Evolutionary conservation across 31 red algal genomes (phyloP).

Genomic region (Odonthalia washingtoniensis): DNA sequence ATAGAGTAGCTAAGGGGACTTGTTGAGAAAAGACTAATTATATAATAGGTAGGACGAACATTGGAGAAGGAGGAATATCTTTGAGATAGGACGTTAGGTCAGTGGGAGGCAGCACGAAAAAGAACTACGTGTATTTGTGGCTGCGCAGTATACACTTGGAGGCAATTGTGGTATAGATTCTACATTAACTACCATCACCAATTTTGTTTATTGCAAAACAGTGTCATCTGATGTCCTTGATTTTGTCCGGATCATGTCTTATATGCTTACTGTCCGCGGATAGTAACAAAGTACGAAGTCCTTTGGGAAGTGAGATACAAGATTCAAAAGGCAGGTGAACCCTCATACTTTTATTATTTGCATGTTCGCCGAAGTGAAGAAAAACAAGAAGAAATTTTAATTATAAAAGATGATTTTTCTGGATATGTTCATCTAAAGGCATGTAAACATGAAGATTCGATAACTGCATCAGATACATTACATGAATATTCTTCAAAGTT

Average conservation of each 20-base stretch:
- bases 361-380: not conserved
- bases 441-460: not conserved
- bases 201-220: constrained; percentile 10
- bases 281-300: not conserved
- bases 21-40: too few relatives aligned
- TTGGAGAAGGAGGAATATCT: too few relatives aligned
- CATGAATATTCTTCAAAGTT: constrained; percentile 44
- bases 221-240: constrained; percentile 36
- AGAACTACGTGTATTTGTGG: constrained; percentile 45
- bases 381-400: not conserved
- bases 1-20: too few relatives aligned
- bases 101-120: too few relatives aligned
- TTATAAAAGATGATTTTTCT: constrained; percentile 49
- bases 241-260: constrained; percentile 27
- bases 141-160: constrained; percentile 46
- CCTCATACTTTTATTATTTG: constrained; percentile 27
- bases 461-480: too few relatives aligned
- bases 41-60: too few relatives aligned
- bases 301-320: constrained; percentile 6
- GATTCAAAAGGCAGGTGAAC: not conserved
- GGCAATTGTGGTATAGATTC: constrained; percentile 22
- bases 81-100: too few relatives aligned
- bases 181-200: not conserved
- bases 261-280: constrained; percentile 33
- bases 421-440: constrained; percentile 10